These are phyloP conservation scores for Cercospora zeae-maydis DNA, from an alignment of 2,329 filamentous ascomycete species.

Conservation along the genomic window DNA sequence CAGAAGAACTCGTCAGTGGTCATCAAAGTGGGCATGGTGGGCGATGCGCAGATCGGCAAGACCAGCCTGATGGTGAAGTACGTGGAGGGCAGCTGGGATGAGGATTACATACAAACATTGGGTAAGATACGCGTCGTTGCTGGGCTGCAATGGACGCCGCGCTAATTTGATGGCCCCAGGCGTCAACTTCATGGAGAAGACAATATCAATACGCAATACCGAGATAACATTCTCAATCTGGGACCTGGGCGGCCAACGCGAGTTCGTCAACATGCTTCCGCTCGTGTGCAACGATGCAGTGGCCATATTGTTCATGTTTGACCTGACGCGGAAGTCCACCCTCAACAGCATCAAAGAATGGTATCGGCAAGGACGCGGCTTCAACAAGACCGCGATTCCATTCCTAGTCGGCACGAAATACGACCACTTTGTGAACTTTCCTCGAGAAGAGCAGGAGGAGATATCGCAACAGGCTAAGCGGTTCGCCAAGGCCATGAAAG, in stretches of 20 bases:
- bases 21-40: constrained; percentile 99
- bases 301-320: constrained; percentile 99
- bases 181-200: constrained; percentile 99
- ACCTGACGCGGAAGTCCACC: constrained; percentile 94
- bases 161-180: constrained; percentile 46
- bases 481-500: constrained; percentile 98
- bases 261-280: constrained; percentile 99
- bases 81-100: constrained; percentile 98
- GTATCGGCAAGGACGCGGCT: constrained; percentile 95
- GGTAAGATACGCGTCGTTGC: constrained; percentile 48
- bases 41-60: constrained; percentile 98
- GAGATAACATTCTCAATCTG: constrained; percentile 99
- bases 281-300: constrained; percentile 99
- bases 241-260: constrained; percentile 95
- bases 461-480: constrained; percentile 95
- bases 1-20: constrained; percentile 67
- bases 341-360: constrained; percentile 99
- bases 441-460: constrained; percentile 94
- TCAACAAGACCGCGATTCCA: constrained; percentile 99
- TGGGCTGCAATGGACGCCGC: background rate
- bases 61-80: constrained; percentile 99
- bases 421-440: constrained; percentile 99
- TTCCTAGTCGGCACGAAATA: constrained; percentile 98
- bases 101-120: constrained; percentile 98
- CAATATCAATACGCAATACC: constrained; percentile 97